These are phyloP conservation scores for Candida anglica DNA, from an alignment of 805 yeast species.

Conservation along the genomic window DNA sequence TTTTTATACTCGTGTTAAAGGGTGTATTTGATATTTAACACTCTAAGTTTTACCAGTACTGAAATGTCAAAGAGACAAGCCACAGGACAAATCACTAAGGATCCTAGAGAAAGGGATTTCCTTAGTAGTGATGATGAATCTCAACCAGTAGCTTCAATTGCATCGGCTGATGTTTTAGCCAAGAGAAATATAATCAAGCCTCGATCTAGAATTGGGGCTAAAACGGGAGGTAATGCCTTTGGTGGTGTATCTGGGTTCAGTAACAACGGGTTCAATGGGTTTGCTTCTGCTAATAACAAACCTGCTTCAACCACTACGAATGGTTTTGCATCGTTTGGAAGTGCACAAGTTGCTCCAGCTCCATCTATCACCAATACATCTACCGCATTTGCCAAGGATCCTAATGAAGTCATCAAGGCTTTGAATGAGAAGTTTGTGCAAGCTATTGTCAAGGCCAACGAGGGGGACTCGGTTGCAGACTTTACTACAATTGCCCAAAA, in stretches of 20 bases:
- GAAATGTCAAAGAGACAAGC: constrained; percentile 71
- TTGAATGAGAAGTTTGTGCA: constrained; percentile 57
- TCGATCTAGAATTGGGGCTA: constrained; percentile 17
- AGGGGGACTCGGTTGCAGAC: constrained; percentile 48
- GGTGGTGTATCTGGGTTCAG: constrained; percentile 8
- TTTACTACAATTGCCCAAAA: constrained; percentile 53
- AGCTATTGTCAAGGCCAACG: constrained; percentile 40
- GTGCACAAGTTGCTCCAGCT: not conserved
- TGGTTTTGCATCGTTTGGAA: constrained; percentile 1
- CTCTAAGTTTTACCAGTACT: too few species aligned
- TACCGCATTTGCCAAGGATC: constrained; percentile 16
- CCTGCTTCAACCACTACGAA: not conserved
- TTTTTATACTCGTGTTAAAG: too few species aligned
- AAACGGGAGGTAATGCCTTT: not conserved
- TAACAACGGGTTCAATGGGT: constrained; percentile 1
- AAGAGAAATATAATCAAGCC: constrained; percentile 67
- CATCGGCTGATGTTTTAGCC: constrained; percentile 61
- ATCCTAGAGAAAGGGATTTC: constrained; percentile 13
- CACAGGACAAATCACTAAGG: constrained; percentile 54
- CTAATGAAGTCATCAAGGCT: constrained; percentile 54
- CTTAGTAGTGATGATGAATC: constrained; percentile 35
- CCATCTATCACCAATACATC: not conserved
- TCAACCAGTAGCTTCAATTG: constrained; percentile 33
- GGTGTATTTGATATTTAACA: too few species aligned
- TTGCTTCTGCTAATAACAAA: not conserved